phyloP scores from a whole-genome alignment of 495 filamentous ascomycete species.

The Rhypophila decipiens region DNA sequence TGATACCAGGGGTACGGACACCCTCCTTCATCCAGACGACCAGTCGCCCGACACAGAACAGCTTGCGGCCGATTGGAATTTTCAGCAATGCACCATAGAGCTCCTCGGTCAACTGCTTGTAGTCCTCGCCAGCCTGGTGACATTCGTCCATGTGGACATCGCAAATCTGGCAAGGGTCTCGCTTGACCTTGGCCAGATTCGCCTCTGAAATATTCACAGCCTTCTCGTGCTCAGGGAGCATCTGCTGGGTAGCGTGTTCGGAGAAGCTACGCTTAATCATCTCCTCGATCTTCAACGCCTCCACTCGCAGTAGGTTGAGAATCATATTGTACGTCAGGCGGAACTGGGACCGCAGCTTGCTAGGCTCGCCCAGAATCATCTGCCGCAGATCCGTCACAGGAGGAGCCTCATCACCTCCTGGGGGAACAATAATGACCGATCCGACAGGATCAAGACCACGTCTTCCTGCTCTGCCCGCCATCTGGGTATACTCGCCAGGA shows the following conservation, averaged over 20 bases:
- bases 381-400: slow-evolving; percentile 71
- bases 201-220: slow-evolving; percentile 88
- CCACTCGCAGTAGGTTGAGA: slow-evolving; percentile 86
- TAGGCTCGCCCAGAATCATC: slow-evolving; percentile 96
- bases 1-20: slow-evolving; percentile 69
- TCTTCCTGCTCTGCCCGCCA: slow-evolving; percentile 92
- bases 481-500: slow-evolving; percentile 96
- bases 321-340: slow-evolving; percentile 99
- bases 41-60: slow-evolving; percentile 66
- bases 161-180: slow-evolving; percentile 76
- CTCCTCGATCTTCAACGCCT: slow-evolving; percentile 97
- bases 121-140: slow-evolving; percentile 75
- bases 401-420: slow-evolving; percentile 74
- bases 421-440: slow-evolving; percentile 85
- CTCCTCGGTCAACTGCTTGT: slow-evolving; percentile 62
- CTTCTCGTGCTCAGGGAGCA: slow-evolving; percentile 91
- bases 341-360: slow-evolving; percentile 93
- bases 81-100: slow-evolving; percentile 63
- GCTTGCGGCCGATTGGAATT: slow-evolving; percentile 71
- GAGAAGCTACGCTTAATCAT: slow-evolving; percentile 99
- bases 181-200: slow-evolving; percentile 81
- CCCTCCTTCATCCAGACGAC: slow-evolving; percentile 68
- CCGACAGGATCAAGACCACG: slow-evolving; percentile 89
- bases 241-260: slow-evolving; percentile 95
- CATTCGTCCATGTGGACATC: slow-evolving; percentile 70